Base-by-base conservation (phyloP, 306 rosid species). In the Leucaena leucocephala region DNA sequence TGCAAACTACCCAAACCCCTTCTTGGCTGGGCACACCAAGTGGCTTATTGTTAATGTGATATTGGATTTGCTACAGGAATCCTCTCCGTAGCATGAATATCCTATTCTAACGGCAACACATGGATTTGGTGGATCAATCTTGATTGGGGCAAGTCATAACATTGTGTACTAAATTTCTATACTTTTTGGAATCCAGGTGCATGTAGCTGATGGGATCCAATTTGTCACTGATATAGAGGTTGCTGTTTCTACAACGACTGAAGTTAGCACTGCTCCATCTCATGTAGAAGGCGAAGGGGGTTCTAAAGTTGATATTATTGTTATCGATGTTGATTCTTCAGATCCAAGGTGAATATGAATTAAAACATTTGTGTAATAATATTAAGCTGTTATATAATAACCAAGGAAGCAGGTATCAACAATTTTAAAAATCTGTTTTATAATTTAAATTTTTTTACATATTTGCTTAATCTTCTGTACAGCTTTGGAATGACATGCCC, bases 401-500 rank as follows among this genome's bases (percentile, higher is more conserved):
- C 33, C 42, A 48, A n/a, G 57, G 50, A 49, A 33, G 44, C 62
- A 64, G 76, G 15, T 64, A 46, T 61, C 22, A 27, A 64, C 59
- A 68, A 19, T 77, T 62, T 2, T 42, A 65, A 69, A 61, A 61
- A 16, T 72, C 19, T 64, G 10, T 15, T 7, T 35, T 81, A 45
- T 87, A 59, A 70, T 76, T 27, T 27, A 62, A 35, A 27, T 40
- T 65, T 50, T 85, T 67, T 61, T 3, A 61, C 66, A 12, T 74
- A 58, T 55, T 36, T 69, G 69, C 35, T 46, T 61, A 11, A 57
- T 78, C 38, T 73, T 80, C 48, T 87, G 16, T 80, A 68, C 87
- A 94, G 97, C 85, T 89, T 90, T 76, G 97, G 95, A 70, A 79
- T 92, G 91, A 84, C 98, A 71, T 94, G 98, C 80, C 97, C 98